Base-by-base conservation (phyloP, 306 rosid genomes). In the Neltuma alba region DNA sequence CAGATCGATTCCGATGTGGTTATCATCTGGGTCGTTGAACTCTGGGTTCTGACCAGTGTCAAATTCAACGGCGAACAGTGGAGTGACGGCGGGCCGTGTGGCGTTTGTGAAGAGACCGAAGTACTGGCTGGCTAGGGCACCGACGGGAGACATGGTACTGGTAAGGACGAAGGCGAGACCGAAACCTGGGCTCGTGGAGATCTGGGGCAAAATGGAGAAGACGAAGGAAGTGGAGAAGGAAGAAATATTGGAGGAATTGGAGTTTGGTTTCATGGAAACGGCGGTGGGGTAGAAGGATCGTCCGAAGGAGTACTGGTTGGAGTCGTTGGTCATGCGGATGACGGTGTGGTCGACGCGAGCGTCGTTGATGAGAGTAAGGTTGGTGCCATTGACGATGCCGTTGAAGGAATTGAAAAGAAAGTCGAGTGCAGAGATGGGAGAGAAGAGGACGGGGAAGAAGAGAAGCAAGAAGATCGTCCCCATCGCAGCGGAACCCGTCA, bases 31-130 rank as follows among this genome's bases (percentile, higher is more conserved):
- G 67, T 95, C 99, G 48, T 86, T 86, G 89, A 92, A 91, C 76
- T 95, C 99, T 0, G 97, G 91, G 84, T 91, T 95, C 31, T 75
- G 87, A 0, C 99, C 99, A 2, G 91, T 89, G 42, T 95, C 99
- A 83, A 95, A 95, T 41, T 92, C 96, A 21, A 94, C 92, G 60
- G 91, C 99, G 37, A 92, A 45, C 5, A 94, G 88, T 2, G 99
- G 97, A 65, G 87, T 86, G 3, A 31, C 76, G 23, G 79, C 0
- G 18, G 86, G 85, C 4, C 38, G 70, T 3, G 88, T 79, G 6
- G 90, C 84, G 87, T 89, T 85, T 6, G 90, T 68, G 91, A 94
- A 94, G 61, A 94, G 86, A 0, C 97, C 97, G 18, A 92, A 94
- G 83, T 89, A 92, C 77, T 94, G 98, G 77, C 94, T 80, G 10